These are phyloP conservation scores for Diaporthe ilicicola DNA, from an alignment of 2,329 filamentous ascomycete species.

Conservation along the genomic window DNA sequence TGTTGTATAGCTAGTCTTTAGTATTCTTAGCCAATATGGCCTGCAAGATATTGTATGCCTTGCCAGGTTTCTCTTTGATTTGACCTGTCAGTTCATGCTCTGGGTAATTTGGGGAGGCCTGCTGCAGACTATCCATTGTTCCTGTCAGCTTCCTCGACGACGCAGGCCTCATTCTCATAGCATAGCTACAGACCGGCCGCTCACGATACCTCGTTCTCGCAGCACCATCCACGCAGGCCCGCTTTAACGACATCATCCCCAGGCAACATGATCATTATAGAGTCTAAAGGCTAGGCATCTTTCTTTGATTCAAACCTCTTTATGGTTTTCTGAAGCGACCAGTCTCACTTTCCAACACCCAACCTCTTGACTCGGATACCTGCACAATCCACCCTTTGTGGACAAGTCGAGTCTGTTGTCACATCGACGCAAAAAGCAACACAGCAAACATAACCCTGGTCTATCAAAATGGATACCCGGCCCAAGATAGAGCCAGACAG, in stretches of 20 bases:
- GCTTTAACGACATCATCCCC: constrained; percentile 23
- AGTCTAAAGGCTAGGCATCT: constrained; percentile 23
- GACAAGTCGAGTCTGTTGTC: background rate
- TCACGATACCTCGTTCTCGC: constrained; percentile 20
- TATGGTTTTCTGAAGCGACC: background rate
- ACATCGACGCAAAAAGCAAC: background rate
- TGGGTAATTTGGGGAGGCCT: background rate
- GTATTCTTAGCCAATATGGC: background rate
- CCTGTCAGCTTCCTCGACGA: constrained; percentile 8
- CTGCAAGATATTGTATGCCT: background rate
- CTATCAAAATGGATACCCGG: constrained; percentile 81
- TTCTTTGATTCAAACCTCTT: constrained; percentile 6
- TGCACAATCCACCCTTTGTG: background rate
- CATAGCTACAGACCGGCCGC: background rate
- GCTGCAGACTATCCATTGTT: background rate
- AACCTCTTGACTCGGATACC: background rate
- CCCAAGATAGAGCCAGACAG: constrained; percentile 82
- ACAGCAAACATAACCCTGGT: background rate
- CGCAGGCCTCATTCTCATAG: background rate
- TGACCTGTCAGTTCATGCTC: constrained; percentile 10
- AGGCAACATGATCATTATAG: constrained; percentile 23
- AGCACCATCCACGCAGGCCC: background rate
- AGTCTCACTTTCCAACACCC: constrained; percentile 1
- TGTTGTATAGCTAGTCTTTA: background rate
- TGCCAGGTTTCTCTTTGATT: background rate